Evolutionary conservation across 2,329 filamentous ascomycete species (phyloP), one percentile per base, ranked within the genome.

Genomic region (Colletotrichum sp.): DNA sequence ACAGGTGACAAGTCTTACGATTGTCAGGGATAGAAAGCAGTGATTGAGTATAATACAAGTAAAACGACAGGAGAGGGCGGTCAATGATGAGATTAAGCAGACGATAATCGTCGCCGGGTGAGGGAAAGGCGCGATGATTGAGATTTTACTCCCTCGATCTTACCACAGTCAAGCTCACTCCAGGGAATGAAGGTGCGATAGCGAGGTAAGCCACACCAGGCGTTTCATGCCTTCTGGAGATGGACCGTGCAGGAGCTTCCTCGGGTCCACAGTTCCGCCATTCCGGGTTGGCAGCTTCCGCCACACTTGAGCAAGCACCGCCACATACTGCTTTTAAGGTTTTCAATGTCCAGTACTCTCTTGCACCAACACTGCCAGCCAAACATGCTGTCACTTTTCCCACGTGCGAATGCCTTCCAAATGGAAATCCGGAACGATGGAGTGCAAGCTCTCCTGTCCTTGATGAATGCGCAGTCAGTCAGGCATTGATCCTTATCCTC

Each of bases 111-210:
- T 26, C n/a, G 70, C 24, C n/a, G 26, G 57, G 68, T 76, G 73
- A 76, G 44, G 34, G 52, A 28, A 39, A 69, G 60, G 64, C 57
- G 70, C 52, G 70, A 68, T 26, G 70, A 52, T 52, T 73, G 73
- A 76, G 60, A 76, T 64, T 68, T 68, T 73, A 66, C 64, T 76
- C 73, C 73, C 64, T 73, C 63, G 70, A 66, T 76, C 70, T 73
- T 73, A 32, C 73, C 64, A 63, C 34, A 57, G 55, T 34, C 32
- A 55, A 60, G 49, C 57, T 76, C 70, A 69, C 68, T 57, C 69
- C 68, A 63, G 63, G 66, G 73, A 76, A 73, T 76, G 73, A 76
- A 76, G 70, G 68, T 63, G 57, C 68, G 55, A 69, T 39, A 44
- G 73, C 36, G 49, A 68, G 63, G 73, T 73, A 26, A 73, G 63